Evolutionary conservation across 352 stramenopile species (phyloP).

Genomic region (Phytophthora pseudosyringae): DNA sequence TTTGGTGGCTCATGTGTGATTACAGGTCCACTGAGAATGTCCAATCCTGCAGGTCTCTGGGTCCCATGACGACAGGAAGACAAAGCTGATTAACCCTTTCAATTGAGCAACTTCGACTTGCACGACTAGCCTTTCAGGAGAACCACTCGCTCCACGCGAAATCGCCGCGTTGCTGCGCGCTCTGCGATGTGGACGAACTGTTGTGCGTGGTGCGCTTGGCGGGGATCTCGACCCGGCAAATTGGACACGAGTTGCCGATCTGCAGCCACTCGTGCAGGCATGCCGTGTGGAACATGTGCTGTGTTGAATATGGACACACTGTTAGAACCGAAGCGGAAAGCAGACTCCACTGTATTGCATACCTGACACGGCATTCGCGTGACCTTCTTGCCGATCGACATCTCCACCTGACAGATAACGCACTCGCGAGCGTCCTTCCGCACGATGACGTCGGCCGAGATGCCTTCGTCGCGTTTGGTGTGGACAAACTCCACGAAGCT

Average conservation of each 20-base stretch:
- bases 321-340: slow-evolving; percentile 1
- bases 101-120: no score
- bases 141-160: slow-evolving; percentile 85
- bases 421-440: slow-evolving; percentile 78
- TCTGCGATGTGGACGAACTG: slow-evolving; percentile 36
- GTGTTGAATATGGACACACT: neutral
- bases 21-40: no score
- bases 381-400: slow-evolving; percentile 71
- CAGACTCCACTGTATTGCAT: neutral
- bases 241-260: slow-evolving; percentile 85
- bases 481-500: slow-evolving; percentile 73
- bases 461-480: slow-evolving; percentile 26
- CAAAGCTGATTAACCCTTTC: no score
- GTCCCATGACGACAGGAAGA: no score
- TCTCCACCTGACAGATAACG: slow-evolving; percentile 84
- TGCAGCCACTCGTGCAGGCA: slow-evolving; percentile 85
- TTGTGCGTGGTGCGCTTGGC: slow-evolving; percentile 49
- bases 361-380: slow-evolving; percentile 80
- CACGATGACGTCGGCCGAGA: slow-evolving; percentile 57
- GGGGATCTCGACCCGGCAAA: slow-evolving; percentile 78
- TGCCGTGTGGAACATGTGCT: slow-evolving; percentile 86
- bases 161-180: slow-evolving; percentile 54
- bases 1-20: no score
- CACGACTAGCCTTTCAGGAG: slow-evolving; percentile 36
- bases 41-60: no score